These are phyloP conservation scores for Neostapfia colusana DNA, from an alignment of 176 grass and related monocot species.

Conservation along the genomic window DNA sequence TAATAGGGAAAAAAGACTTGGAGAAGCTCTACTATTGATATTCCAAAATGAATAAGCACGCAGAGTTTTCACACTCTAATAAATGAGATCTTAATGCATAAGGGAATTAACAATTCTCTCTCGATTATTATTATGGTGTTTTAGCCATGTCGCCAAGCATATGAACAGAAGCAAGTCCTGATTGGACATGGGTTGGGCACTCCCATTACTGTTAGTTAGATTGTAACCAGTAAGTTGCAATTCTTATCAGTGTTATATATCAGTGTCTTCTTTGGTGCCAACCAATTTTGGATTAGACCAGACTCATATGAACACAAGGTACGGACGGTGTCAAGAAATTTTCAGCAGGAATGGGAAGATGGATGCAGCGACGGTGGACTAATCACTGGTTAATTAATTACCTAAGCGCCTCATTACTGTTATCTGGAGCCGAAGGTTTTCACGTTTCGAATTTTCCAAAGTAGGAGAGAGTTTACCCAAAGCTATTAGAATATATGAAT, in stretches of 20 bases:
- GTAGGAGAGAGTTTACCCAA: neutral
- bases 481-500: neutral
- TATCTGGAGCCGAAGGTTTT: neutral
- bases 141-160: neutral
- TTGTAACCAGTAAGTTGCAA: neutral
- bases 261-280: neutral
- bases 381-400: neutral
- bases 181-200: neutral
- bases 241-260: neutral
- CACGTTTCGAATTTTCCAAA: neutral
- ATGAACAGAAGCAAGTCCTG: neutral
- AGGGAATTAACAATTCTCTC: neutral
- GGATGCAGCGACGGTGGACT: neutral
- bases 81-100: neutral
- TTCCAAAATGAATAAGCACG: neutral
- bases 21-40: neutral
- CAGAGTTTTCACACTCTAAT: neutral
- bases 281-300: conserved; percentile 27
- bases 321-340: neutral
- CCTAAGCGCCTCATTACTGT: neutral
- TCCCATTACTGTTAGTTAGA: neutral
- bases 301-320: neutral
- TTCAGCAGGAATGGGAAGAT: neutral
- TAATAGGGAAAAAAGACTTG: neutral
- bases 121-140: neutral